phyloP scores from a whole-genome alignment of 2,329 filamentous ascomycete genomes.

The Bipolaris victoriae region DNA sequence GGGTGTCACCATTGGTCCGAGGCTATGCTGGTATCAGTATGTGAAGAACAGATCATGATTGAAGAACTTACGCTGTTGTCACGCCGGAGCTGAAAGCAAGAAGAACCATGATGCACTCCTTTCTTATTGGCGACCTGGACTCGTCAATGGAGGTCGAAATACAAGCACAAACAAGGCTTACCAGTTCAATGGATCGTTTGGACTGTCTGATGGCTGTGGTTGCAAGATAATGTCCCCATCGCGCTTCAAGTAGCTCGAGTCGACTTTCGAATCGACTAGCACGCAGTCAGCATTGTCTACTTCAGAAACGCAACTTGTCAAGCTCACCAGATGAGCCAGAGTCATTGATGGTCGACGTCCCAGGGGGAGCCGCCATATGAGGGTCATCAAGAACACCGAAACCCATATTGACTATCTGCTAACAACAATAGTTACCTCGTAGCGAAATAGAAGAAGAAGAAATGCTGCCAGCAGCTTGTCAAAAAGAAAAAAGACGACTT shows the following conservation, averaged over 20 bases:
- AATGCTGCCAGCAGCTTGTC: constrained; percentile 36
- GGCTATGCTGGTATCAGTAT: constrained; percentile 28
- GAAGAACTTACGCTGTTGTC: constrained; percentile 33
- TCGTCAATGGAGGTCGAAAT: background rate
- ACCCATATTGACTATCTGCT: constrained; percentile 31
- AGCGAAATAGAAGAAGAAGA: background rate
- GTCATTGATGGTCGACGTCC: constrained; percentile 38
- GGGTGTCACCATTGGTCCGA: constrained; percentile 52
- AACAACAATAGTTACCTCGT: background rate
- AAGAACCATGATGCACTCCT: constrained; percentile 43
- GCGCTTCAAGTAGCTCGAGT: constrained; percentile 44
- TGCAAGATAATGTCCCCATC: constrained; percentile 77
- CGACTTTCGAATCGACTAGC: constrained; percentile 23
- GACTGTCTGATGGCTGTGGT: constrained; percentile 88
- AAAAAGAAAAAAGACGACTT: constrained; percentile 4
- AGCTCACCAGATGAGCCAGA: constrained; percentile 13
- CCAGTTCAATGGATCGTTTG: constrained; percentile 77
- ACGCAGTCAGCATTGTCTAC: background rate
- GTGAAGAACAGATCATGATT: background rate
- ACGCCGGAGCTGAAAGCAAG: constrained; percentile 45
- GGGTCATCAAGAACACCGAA: constrained; percentile 40
- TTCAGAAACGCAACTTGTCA: background rate
- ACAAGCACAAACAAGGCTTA: constrained; percentile 16
- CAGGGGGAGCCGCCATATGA: constrained; percentile 40
- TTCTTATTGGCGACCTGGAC: constrained; percentile 27